Evolutionary conservation across 2,329 filamentous ascomycete genomes (phyloP).

Genomic region (Fusarium pilosicola): DNA sequence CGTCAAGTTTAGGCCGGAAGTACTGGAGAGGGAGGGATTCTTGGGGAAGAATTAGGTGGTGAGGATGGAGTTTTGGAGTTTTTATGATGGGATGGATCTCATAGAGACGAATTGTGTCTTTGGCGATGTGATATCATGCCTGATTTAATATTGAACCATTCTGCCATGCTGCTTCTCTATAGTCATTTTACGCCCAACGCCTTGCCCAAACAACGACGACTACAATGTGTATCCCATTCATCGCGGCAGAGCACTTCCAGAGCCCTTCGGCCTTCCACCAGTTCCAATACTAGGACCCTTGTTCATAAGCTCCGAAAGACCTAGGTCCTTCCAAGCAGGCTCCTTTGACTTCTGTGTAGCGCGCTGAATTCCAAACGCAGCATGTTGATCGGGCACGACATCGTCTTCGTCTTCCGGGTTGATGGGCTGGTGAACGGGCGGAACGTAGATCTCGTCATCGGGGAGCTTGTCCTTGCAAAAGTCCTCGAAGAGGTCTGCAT

Average conservation of each 20-base stretch:
- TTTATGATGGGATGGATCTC: constrained; percentile 12
- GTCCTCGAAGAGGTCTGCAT: constrained; percentile 83
- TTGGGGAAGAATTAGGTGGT: constrained; percentile 66
- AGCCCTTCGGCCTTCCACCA: constrained; percentile 34
- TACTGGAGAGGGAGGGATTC: constrained; percentile 90
- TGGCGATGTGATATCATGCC: constrained; percentile 17
- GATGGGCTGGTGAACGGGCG: constrained; percentile 79
- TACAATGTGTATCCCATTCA: neutral
- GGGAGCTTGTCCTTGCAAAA: constrained; percentile 76
- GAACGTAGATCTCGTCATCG: constrained; percentile 85
- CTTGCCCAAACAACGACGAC: neutral
- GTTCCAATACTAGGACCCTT: constrained; percentile 60
- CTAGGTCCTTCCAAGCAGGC: constrained; percentile 81
- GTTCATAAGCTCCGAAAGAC: constrained; percentile 75
- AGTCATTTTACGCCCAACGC: constrained; percentile 21
- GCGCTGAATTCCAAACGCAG: constrained; percentile 85
- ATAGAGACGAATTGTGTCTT: constrained; percentile 10
- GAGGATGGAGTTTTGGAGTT: constrained; percentile 33
- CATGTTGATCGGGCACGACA: constrained; percentile 87
- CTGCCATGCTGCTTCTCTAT: neutral
- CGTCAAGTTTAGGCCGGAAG: constrained; percentile 90
- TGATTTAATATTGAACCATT: constrained; percentile 9
- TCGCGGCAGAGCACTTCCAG: constrained; percentile 29
- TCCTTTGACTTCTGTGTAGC: constrained; percentile 78
- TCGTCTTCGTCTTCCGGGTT: constrained; percentile 92